Evolutionary conservation across 352 stramenopile species (phyloP), one percentile per base, ranked within the genome.

Genomic region (Pythium dissimile): DNA sequence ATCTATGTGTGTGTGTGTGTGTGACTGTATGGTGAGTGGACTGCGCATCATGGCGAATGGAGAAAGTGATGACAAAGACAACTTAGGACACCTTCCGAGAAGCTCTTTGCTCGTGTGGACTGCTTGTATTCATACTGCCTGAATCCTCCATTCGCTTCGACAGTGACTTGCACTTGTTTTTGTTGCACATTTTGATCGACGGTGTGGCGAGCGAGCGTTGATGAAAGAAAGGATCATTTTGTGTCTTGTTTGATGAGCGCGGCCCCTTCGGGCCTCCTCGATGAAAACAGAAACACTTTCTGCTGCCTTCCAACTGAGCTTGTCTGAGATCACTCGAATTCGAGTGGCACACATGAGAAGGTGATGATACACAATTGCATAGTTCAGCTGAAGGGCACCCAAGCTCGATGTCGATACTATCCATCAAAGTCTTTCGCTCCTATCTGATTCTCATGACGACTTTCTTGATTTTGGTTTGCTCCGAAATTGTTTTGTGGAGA

Each of bases 301-400:
- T 89, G 79, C 77, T 89, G 78, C 78, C 78, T 88, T 89, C 76
- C 79, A 80, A 89, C 79, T 86, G 79, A 89, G 79, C 79, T 86
- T 84, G 70, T 69, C 15, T 52, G 2, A 39, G n/a, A n/a, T n/a
- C n/a, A n/a, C n/a, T n/a, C 65, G n/a, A 52, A 9, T 64, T 16
- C 54, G n/a, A 18, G 43, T 61, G 9, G 30, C n/a, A n/a, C n/a
- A 37, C 11, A 70, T 73, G 74, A 77, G 68, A 60, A 87, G 64
- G 58, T 86, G 74, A 87, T 82, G 76, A 87, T 71, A 71, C 49
- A 75, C 55, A 70, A 63, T 72, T 84, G 75, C 79, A 89, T 89
- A 89, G 79, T 89, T 89, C 79, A 89, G 84, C 79, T 86, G 79
- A 89, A 77, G 47, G 32, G 66, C 63, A 30, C 54, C 72, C 68